Evolutionary conservation across 257 asterid genomes (phyloP).

Genomic region (Nicotiana benthamiana): DNA sequence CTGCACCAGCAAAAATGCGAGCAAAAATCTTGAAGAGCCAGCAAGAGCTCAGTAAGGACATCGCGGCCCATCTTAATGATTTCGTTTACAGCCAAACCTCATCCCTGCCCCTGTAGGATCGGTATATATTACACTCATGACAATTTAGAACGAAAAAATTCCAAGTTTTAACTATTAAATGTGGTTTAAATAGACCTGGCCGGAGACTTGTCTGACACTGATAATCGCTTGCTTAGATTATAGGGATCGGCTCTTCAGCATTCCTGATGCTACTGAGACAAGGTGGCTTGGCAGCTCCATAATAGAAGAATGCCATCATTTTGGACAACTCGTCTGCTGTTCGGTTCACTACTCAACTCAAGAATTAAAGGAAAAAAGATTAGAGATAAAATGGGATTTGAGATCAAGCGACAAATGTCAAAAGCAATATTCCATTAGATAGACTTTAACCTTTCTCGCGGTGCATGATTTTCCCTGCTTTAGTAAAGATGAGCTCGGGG

Average conservation of each 20-base stretch:
- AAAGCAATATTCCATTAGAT: not conserved
- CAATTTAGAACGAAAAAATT: not conserved
- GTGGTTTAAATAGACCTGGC: not conserved
- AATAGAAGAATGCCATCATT: slow-evolving; percentile 90
- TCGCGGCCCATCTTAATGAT: not conserved
- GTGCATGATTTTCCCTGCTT: slow-evolving; percentile 70
- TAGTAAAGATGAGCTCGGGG: slow-evolving; percentile 87
- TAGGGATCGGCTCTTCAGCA: slow-evolving; percentile 56
- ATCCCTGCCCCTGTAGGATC: not conserved
- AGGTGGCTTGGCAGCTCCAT: slow-evolving; percentile 85
- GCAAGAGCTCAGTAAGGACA: not conserved
- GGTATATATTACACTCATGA: not conserved
- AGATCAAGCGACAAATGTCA: not conserved
- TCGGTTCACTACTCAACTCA: slow-evolving; percentile 43
- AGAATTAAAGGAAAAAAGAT: not conserved
- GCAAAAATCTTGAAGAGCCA: not conserved
- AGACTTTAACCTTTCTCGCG: slow-evolving; percentile 70
- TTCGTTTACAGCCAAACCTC: not conserved
- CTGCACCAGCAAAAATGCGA: no score
- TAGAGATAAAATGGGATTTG: not conserved
- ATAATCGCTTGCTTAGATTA: slow-evolving; percentile 13
- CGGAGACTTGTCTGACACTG: not conserved
- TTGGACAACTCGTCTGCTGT: slow-evolving; percentile 83
- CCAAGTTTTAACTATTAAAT: not conserved
- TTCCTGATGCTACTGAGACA: slow-evolving; percentile 34